Evolutionary conservation across 1,284 basidiomycete genomes (phyloP).

Genomic region (Cryptococcus hybrid): DNA sequence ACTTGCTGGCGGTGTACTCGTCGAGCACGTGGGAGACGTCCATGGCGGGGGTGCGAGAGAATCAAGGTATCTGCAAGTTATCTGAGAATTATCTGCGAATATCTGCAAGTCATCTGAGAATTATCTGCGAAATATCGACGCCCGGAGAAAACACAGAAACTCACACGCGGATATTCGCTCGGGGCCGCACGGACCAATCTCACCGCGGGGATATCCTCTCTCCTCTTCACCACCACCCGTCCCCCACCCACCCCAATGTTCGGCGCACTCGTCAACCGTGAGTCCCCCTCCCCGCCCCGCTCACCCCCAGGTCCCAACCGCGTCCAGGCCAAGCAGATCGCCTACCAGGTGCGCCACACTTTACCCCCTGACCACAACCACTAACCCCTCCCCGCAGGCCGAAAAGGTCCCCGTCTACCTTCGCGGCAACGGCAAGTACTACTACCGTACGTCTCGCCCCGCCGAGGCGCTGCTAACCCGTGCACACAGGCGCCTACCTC

Average conservation of each 20-base stretch:
- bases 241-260: constrained; percentile 5
- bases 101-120: too few relatives aligned
- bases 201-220: background rate
- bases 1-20: constrained; percentile 40
- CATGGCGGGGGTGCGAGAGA: constrained; percentile 21
- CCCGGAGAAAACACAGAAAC: background rate
- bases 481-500: constrained; percentile 47
- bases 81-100: background rate
- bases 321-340: constrained; percentile 45
- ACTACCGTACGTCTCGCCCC: too few relatives aligned
- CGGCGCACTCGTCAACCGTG: constrained; percentile 40
- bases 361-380: background rate
- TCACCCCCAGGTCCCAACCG: constrained; percentile 29
- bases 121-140: too few relatives aligned
- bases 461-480: too few relatives aligned
- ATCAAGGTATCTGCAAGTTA: background rate
- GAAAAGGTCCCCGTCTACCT: constrained; percentile 43
- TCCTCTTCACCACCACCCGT: constrained; percentile 3
- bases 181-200: background rate
- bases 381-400: background rate
- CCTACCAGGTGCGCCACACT: constrained; percentile 45
- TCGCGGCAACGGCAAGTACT: constrained; percentile 40
- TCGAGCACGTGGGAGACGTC: constrained; percentile 45
- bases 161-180: background rate
- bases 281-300: constrained; percentile 1